phyloP scores from a whole-genome alignment of 345 rosid species.

The Populus alba region DNA sequence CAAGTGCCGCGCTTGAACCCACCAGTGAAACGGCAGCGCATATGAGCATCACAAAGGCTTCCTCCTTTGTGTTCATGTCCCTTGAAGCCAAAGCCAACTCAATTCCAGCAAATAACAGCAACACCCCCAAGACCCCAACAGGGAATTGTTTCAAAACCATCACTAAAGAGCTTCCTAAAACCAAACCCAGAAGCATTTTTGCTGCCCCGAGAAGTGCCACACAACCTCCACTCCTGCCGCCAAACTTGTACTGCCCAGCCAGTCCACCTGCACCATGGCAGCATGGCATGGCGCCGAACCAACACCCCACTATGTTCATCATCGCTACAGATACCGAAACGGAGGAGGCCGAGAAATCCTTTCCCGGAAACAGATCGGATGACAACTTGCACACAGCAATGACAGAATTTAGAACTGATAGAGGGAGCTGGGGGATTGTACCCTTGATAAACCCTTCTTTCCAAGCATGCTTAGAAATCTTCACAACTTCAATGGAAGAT shows the following conservation, averaged over 20 bases:
- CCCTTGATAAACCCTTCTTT: slow-evolving; percentile 76
- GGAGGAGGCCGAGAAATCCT: slow-evolving; percentile 65
- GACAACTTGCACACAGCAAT: slow-evolving; percentile 82
- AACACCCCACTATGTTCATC: slow-evolving; percentile 80
- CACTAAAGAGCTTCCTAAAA: slow-evolving; percentile 64
- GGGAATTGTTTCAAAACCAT: slow-evolving; percentile 65
- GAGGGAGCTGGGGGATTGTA: slow-evolving; percentile 72
- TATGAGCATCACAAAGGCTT: slow-evolving; percentile 67
- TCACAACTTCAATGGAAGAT: slow-evolving; percentile 45
- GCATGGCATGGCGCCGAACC: slow-evolving; percentile 93
- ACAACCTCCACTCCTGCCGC: slow-evolving; percentile 84
- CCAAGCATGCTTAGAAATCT: slow-evolving; percentile 56
- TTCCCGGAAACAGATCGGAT: slow-evolving; percentile 67
- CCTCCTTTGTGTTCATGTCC: slow-evolving; percentile 76
- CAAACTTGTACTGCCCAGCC: slow-evolving; percentile 87
- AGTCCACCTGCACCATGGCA: slow-evolving; percentile 90
- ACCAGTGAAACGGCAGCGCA: slow-evolving; percentile 67
- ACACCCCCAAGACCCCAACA: slow-evolving; percentile 67
- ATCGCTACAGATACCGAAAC: slow-evolving; percentile 66
- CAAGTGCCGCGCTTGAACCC: slow-evolving; percentile 74
- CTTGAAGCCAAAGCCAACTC: slow-evolving; percentile 77
- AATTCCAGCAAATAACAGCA: slow-evolving; percentile 69
- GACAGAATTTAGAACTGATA: slow-evolving; percentile 77
- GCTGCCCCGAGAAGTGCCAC: slow-evolving; percentile 68
- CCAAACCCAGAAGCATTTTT: slow-evolving; percentile 57